These are phyloP conservation scores for Mucor irregularis DNA, from an alignment of 371 early-diverging fungal species.

Conservation along the genomic window DNA sequence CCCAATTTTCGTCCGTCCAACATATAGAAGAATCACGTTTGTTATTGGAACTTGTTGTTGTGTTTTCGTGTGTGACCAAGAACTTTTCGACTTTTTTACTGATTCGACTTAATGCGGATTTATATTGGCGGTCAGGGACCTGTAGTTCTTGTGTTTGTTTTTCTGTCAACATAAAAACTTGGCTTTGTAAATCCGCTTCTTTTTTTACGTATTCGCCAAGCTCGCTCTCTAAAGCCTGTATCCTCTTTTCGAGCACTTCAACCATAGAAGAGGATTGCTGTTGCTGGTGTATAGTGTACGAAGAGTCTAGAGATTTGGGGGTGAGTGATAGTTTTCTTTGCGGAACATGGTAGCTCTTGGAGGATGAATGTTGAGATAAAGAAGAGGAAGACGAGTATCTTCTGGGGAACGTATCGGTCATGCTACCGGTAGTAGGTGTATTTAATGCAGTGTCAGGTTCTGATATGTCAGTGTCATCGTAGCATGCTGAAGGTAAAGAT, in stretches of 20 bases:
- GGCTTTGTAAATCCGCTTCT: slow-evolving; percentile 9
- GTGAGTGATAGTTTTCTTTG: neutral
- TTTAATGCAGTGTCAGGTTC: slow-evolving; percentile 17
- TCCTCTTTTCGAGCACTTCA: slow-evolving; percentile 5
- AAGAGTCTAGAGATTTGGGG: neutral
- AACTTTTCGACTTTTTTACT: slow-evolving; percentile 12
- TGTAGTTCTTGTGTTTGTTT: neutral
- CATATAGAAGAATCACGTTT: no score
- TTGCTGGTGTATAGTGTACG: neutral
- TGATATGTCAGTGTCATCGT: slow-evolving; percentile 9
- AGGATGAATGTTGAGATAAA: slow-evolving; percentile 2
- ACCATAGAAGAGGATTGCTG: neutral
- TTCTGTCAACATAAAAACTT: slow-evolving; percentile 11
- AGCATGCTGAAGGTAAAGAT: neutral
- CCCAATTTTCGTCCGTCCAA: neutral
- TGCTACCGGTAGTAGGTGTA: slow-evolving; percentile 16
- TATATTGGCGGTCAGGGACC: neutral
- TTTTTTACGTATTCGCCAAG: slow-evolving; percentile 2
- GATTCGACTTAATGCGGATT: neutral
- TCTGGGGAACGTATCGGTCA: slow-evolving; percentile 6
- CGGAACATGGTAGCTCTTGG: neutral
- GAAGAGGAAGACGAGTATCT: slow-evolving; percentile 9
- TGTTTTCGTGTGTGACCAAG: neutral
- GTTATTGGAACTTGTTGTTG: neutral
- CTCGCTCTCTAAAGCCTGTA: slow-evolving; percentile 11